A percentile compares a stretch with the other conserved stretches of the same genome.
phyloP scores from a whole-genome alignment of 2,329 filamentous ascomycete genomes.

The Dactylonectria estremocensis region DNA sequence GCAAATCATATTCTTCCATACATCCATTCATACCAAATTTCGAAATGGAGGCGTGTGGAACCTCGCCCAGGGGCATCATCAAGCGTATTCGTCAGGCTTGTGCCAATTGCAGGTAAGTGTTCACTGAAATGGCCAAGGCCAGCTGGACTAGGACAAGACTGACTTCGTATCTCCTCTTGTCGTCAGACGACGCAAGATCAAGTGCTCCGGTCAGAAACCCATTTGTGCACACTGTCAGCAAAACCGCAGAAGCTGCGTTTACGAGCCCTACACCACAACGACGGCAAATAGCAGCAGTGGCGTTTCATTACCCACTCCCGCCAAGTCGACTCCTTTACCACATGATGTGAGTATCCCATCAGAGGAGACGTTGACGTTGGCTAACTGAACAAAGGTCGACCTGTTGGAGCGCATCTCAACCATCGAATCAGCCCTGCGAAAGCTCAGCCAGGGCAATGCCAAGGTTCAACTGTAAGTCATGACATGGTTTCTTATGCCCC shows the following conservation, averaged over 20 bases:
- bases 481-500: background rate
- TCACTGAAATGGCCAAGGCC: background rate
- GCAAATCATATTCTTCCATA: background rate
- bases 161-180: background rate
- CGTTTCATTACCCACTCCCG: background rate
- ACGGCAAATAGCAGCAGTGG: background rate
- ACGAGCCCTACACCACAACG: slow-evolving; percentile 24
- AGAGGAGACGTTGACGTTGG: background rate
- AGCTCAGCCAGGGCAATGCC: slow-evolving; percentile 21
- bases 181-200: slow-evolving; percentile 33
- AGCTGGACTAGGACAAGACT: background rate
- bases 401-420: slow-evolving; percentile 24
- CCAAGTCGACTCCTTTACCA: background rate
- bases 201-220: slow-evolving; percentile 36
- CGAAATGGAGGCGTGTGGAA: background rate
- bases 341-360: background rate
- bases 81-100: slow-evolving; percentile 37
- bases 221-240: slow-evolving; percentile 32
- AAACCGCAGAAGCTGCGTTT: slow-evolving; percentile 27
- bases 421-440: slow-evolving; percentile 19
- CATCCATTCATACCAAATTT: background rate
- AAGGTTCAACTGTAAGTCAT: slow-evolving; percentile 8
- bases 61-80: slow-evolving; percentile 28
- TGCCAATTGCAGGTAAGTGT: slow-evolving; percentile 32
- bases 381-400: slow-evolving; percentile 1